Conservation (phyloP, 2,329 filamentous ascomycete species). For the Torrubiella hemipterigena region DNA sequence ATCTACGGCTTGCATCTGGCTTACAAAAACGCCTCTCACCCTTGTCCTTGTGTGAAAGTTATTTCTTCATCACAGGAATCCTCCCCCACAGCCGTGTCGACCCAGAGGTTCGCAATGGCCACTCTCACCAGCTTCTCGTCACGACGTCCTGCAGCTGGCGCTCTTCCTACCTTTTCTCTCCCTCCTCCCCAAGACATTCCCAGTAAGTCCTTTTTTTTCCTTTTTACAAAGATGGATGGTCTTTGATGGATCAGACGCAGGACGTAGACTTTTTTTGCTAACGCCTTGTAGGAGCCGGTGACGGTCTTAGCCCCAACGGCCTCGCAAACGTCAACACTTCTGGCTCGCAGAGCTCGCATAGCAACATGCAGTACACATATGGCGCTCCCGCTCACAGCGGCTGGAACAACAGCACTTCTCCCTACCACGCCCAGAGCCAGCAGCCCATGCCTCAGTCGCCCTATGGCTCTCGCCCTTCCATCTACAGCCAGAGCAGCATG, state of each 20-base stretch:
- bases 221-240: too few relatives aligned
- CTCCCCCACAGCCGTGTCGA: too few relatives aligned
- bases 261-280: too few relatives aligned
- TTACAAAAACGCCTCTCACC: too few relatives aligned
- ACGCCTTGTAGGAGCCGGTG: conserved; percentile 34
- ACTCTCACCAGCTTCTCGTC: conserved; percentile 18
- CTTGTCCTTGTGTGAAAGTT: too few relatives aligned
- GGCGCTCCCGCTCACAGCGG: conserved; percentile 18
- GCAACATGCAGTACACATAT: conserved; percentile 40
- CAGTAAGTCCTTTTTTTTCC: conserved; percentile 16
- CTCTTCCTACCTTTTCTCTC: conserved; percentile 21
- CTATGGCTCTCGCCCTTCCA: conserved; percentile 14
- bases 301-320: conserved; percentile 50
- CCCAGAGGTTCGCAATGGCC: conserved; percentile 19
- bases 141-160: conserved; percentile 20
- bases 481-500: conserved; percentile 39
- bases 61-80: too few relatives aligned
- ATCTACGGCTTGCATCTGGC: too few relatives aligned
- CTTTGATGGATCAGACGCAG: too few relatives aligned
- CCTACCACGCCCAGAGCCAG: conserved; percentile 35
- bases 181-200: conserved; percentile 23
- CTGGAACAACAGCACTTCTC: conserved; percentile 18
- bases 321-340: conserved; percentile 49
- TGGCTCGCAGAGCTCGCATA: conserved; percentile 45
- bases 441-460: conserved; percentile 15